phyloP scores from a whole-genome alignment of 371 early-diverging fungal genomes.

The Actinomortierella ambigua region DNA sequence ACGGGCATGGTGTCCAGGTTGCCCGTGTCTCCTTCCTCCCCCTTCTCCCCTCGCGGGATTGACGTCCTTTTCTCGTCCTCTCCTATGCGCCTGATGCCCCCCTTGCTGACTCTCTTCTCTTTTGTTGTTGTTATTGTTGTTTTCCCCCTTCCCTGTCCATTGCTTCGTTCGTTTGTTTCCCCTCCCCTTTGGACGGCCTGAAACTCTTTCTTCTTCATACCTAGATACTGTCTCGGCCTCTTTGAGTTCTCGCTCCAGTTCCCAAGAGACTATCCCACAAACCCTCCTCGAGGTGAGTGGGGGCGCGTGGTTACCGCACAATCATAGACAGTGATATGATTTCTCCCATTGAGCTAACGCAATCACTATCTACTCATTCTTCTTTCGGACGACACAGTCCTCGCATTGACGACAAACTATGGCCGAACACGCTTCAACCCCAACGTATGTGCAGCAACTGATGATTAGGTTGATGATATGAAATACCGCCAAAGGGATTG shows the following conservation, averaged over 20 bases:
- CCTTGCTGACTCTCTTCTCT: constrained; percentile 16
- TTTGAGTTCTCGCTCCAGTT: constrained; percentile 59
- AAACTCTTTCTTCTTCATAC: neutral
- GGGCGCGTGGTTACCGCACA: too few relatives aligned
- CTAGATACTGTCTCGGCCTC: constrained; percentile 44
- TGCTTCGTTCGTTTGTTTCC: neutral
- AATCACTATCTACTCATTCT: too few relatives aligned
- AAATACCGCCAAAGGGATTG: too few relatives aligned
- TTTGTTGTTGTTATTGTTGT: neutral
- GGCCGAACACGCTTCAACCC: constrained; percentile 62
- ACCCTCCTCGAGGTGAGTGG: constrained; percentile 53
- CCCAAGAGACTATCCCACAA: constrained; percentile 56
- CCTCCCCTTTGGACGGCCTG: neutral
- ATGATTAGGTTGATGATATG: too few relatives aligned
- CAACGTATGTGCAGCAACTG: constrained; percentile 38
- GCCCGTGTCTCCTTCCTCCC: too few relatives aligned
- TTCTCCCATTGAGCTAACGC: too few relatives aligned
- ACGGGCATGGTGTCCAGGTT: too few relatives aligned
- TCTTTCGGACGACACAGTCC: constrained; percentile 19
- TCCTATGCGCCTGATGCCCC: neutral
- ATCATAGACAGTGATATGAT: too few relatives aligned
- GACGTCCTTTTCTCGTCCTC: too few relatives aligned
- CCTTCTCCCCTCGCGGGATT: too few relatives aligned
- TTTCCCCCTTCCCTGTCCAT: neutral
- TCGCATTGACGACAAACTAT: constrained; percentile 57